Evolutionary conservation across 2,329 filamentous ascomycete genomes (phyloP).

Genomic region (Botrytis pseudocinerea): DNA sequence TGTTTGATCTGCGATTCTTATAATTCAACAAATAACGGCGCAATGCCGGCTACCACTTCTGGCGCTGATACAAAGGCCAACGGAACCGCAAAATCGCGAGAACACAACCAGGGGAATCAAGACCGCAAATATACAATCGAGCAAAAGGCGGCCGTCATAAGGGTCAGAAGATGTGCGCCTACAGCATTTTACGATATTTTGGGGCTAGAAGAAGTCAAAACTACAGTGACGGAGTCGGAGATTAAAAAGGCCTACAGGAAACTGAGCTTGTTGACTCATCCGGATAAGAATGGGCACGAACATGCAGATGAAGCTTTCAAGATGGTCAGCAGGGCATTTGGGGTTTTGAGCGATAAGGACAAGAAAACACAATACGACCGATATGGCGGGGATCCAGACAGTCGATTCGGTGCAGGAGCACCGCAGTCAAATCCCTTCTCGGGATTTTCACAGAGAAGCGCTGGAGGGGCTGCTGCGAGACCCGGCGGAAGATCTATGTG

Average conservation of each 20-base stretch:
- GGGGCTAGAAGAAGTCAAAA: slow-evolving; percentile 63
- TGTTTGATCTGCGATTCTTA: slow-evolving; percentile 6
- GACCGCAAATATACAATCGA: slow-evolving; percentile 78
- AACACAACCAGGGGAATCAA: slow-evolving; percentile 58
- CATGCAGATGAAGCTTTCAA: slow-evolving; percentile 98
- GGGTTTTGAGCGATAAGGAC: slow-evolving; percentile 87
- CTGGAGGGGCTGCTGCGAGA: slow-evolving; percentile 33
- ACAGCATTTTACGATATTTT: slow-evolving; percentile 97
- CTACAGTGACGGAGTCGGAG: slow-evolving; percentile 72
- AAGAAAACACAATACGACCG: slow-evolving; percentile 88
- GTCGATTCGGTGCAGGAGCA: slow-evolving; percentile 67
- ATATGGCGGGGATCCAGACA: slow-evolving; percentile 91
- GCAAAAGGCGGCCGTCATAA: slow-evolving; percentile 86
- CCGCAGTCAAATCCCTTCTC: slow-evolving; percentile 58
- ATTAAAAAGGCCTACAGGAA: slow-evolving; percentile 99
- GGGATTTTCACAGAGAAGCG: slow-evolving; percentile 54
- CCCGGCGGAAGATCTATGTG: slow-evolving; percentile 64
- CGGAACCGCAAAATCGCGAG: slow-evolving; percentile 44
- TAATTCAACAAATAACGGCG: slow-evolving; percentile 23
- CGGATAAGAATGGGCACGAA: slow-evolving; percentile 97
- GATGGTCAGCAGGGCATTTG: slow-evolving; percentile 92
- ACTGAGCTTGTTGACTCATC: slow-evolving; percentile 89
- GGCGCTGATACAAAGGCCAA: slow-evolving; percentile 44
- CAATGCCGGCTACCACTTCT: slow-evolving; percentile 45
- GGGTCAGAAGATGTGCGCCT: slow-evolving; percentile 78